Conservation (phyloP, 148 eudicot genomes). For the Heliosperma pusillum region DNA sequence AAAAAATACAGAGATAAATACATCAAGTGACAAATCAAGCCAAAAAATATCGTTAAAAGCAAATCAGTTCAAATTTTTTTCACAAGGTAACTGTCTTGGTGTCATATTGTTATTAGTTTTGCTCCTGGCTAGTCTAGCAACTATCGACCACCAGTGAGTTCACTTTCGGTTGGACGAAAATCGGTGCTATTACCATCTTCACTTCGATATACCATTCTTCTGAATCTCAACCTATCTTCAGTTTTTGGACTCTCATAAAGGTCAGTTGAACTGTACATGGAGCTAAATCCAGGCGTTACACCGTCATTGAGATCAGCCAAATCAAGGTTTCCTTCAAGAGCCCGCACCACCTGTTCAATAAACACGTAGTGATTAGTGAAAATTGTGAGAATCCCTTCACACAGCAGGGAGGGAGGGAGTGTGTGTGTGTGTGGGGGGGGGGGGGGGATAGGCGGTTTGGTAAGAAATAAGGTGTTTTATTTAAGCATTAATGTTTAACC, state of each 20-base stretch:
- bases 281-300: conserved; percentile 41
- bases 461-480: not conserved
- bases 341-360: conserved; percentile 60
- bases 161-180: conserved; percentile 26
- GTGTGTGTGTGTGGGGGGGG: too few relatives aligned
- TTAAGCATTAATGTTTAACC: not conserved
- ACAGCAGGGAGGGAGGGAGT: not conserved
- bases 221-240: conserved; percentile 45
- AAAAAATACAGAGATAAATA: not conserved
- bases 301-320: conserved; percentile 61
- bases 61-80: not conserved
- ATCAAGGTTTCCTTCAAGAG: conserved; percentile 65
- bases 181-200: conserved; percentile 30
- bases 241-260: conserved; percentile 7
- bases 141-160: conserved; percentile 13
- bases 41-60: not conserved
- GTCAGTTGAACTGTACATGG: conserved; percentile 11
- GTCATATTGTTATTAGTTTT: not conserved
- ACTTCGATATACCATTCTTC: conserved; percentile 38
- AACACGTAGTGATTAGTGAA: not conserved
- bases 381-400: not conserved
- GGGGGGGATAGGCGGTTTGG: not conserved
- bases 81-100: not conserved
- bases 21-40: not conserved
- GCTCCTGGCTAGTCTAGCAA: not conserved